Evolutionary conservation across 306 rosid species (phyloP), one percentile per base, ranked within the genome.

Genomic region (Amphicarpaea edgeworthii): DNA sequence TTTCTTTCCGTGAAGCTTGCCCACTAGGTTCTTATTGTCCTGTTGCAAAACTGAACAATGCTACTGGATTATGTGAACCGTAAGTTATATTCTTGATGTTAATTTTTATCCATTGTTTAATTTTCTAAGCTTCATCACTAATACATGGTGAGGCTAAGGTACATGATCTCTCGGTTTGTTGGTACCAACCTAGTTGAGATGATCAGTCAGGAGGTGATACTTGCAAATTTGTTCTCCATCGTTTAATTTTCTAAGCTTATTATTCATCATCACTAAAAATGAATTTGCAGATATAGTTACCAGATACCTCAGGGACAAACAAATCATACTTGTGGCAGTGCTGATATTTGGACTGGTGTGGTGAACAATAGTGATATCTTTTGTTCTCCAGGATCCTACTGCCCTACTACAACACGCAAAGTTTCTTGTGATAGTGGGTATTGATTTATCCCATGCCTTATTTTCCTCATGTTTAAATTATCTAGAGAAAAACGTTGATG

Each of bases 11-110:
- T 90, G 90, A 79, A 92, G 97, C 97, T 70, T 90, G 97, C 78
- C 97, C 97, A 54, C 88, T 87, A 43, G 96, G 97, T 68, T 85
- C 97, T 58, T 86, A 88, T 72, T 92, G 97, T 71, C 93, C 97
- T 43, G 72, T 86, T 47, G 96, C 89, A 53, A 77, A 72, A 79
- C 68, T 87, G 76, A 90, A 87, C 78, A 41, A 72, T 61, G 55
- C 77, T 15, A 88, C 89, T 46, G 96, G 96, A 87, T 6, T 76
- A 64, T 92, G 97, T 85, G 90, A 88, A 7, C 97, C 97, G 93
- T 90, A 86, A 92, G 97, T 88, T 70, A 63, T 70, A 59, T 21
- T 34, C 32, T 75, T 54, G 50, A 45, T 26, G 8, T 55, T 32
- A 45, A 26, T 53, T 70, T 72, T 76, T 55, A 41, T 79, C 15